Conservation (phyloP, 2,329 filamentous ascomycete species). For the Cordyceps cateniannulata region DNA sequence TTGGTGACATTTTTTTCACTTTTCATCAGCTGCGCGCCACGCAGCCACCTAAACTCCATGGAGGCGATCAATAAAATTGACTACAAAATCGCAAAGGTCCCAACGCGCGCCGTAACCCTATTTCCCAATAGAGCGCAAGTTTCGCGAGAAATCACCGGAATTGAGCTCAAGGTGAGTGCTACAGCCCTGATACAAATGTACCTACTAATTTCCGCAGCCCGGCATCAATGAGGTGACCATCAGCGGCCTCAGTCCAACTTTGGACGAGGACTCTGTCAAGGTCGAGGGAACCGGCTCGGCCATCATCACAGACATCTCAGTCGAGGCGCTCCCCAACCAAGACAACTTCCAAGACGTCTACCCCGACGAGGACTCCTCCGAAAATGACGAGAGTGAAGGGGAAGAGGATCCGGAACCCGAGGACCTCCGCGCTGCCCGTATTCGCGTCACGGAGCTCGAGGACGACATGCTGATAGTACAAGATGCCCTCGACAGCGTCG, state of each 20-base stretch:
- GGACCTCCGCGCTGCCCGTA: constrained; percentile 21
- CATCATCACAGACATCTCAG: constrained; percentile 54
- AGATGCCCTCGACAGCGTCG: constrained; percentile 20
- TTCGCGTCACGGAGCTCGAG: constrained; percentile 24
- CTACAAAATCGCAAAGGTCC: constrained; percentile 50
- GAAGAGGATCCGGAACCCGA: constrained; percentile 19
- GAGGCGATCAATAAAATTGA: constrained; percentile 37
- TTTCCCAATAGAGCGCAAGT: constrained; percentile 57
- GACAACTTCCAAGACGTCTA: constrained; percentile 50
- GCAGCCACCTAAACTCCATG: constrained; percentile 22
- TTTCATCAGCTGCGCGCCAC: not conserved
- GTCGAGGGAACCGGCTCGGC: constrained; percentile 51
- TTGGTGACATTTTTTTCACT: not conserved
- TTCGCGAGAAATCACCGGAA: constrained; percentile 50
- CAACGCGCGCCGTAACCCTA: constrained; percentile 55
- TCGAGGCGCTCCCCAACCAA: constrained; percentile 50
- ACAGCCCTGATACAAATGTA: not conserved
- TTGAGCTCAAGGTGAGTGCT: constrained; percentile 22
- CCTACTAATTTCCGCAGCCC: constrained; percentile 28
- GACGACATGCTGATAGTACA: constrained; percentile 16
- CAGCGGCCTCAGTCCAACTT: constrained; percentile 46
- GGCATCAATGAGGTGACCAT: constrained; percentile 54
- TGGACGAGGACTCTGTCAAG: constrained; percentile 54
- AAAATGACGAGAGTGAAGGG: constrained; percentile 24
- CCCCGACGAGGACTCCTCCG: constrained; percentile 36